Evolutionary conservation across 2,329 filamentous ascomycete genomes (phyloP).

Genomic region (Teratosphaeria epicoccoides): DNA sequence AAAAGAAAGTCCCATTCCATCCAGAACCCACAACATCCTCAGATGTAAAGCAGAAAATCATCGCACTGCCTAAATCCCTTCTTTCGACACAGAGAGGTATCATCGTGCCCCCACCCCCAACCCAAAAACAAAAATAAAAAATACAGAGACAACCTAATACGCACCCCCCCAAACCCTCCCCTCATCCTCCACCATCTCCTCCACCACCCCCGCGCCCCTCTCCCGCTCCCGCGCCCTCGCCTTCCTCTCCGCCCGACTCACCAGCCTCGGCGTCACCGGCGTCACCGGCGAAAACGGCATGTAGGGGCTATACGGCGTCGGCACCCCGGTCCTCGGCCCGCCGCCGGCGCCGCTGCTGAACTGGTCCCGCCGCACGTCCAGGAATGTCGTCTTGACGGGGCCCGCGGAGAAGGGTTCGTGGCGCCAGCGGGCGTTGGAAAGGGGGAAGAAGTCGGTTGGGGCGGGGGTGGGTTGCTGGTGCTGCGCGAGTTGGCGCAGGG

Average conservation of each 20-base stretch:
- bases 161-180: constrained; percentile 51
- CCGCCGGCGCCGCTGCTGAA: constrained; percentile 5
- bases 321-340: constrained; percentile 37
- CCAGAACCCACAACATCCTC: too few relatives aligned
- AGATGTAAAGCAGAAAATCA: too few relatives aligned
- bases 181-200: constrained; percentile 50
- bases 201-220: constrained; percentile 43
- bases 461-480: too few relatives aligned
- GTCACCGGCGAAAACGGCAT: constrained; percentile 68
- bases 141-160: constrained; percentile 7
- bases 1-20: too few relatives aligned
- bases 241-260: constrained; percentile 59
- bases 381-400: constrained; percentile 34
- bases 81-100: too few relatives aligned
- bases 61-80: too few relatives aligned
- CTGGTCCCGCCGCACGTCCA: constrained; percentile 20
- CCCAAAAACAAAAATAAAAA: neutral
- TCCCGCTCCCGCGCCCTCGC: constrained; percentile 54
- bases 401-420: constrained; percentile 13
- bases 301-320: constrained; percentile 67
- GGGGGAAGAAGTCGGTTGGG: constrained; percentile 5
- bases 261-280: constrained; percentile 65
- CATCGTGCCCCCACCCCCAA: neutral
- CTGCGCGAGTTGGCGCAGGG: constrained; percentile 5
- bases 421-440: constrained; percentile 25